A percentile compares a stretch with the other conserved stretches of the same genome.
Evolutionary conservation across 192 early-diverging fungal species (phyloP).

Genomic region (Linnemannia schmuckeri): DNA sequence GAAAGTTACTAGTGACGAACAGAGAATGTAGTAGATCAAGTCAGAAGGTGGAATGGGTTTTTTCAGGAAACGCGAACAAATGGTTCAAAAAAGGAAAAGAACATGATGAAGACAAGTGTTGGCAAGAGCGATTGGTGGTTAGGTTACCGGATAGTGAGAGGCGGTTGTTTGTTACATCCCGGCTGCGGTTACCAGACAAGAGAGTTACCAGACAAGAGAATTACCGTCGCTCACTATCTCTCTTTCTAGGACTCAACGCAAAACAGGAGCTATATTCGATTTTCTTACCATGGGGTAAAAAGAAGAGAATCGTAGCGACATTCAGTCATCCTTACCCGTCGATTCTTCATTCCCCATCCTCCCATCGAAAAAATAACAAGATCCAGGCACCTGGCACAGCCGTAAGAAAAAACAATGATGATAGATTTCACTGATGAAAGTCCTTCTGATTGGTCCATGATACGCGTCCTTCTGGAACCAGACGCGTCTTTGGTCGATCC

Average conservation of each 20-base stretch:
- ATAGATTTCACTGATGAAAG: background rate
- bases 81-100: background rate
- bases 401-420: background rate
- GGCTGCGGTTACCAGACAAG: background rate
- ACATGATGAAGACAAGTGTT: background rate
- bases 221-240: background rate
- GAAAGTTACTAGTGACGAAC: background rate
- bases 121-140: background rate
- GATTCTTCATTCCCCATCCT: background rate
- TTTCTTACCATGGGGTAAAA: background rate
- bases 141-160: background rate
- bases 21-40: background rate
- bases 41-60: background rate
- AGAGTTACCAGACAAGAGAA: background rate
- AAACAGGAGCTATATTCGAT: background rate
- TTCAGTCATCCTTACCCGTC: background rate
- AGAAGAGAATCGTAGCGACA: background rate
- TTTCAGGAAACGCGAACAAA: background rate
- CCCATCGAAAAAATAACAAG: background rate
- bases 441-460: background rate
- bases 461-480: constrained; percentile 1
- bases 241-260: background rate
- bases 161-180: background rate
- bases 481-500: background rate
- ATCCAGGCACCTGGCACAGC: background rate